phyloP scores from a whole-genome alignment of 352 stramenopile species.

The Pythium sukuiense region DNA sequence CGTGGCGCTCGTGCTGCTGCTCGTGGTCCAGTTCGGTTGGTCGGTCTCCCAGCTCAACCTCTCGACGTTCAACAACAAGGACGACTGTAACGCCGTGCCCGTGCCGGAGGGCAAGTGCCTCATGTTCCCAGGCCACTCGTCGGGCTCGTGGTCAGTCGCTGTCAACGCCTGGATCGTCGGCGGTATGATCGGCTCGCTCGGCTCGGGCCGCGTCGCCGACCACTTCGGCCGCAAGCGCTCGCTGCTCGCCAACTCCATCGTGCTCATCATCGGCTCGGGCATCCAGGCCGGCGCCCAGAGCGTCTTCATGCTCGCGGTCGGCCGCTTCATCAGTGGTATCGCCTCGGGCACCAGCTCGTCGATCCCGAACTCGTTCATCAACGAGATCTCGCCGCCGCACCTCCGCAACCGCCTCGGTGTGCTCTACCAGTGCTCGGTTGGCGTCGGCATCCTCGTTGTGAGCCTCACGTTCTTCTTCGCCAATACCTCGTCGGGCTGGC shows the following conservation, averaged over 20 bases:
- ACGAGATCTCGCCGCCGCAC: conserved; percentile 32
- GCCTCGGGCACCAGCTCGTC: conserved; percentile 39
- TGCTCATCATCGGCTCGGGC: conserved; percentile 40
- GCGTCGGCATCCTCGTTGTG: conserved; percentile 43
- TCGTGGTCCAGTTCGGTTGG: conserved; percentile 58
- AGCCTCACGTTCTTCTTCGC: conserved; percentile 54
- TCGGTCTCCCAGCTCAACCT: conserved; percentile 54
- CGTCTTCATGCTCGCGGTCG: conserved; percentile 34
- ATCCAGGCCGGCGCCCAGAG: conserved; percentile 36
- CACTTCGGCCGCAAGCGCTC: conserved; percentile 44
- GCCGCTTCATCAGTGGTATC: conserved; percentile 48
- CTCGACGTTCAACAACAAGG: conserved; percentile 43
- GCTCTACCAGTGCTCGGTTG: conserved; percentile 44
- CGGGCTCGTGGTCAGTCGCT: conserved; percentile 45
- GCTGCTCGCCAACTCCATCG: conserved; percentile 29
- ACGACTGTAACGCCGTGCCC: conserved; percentile 39
- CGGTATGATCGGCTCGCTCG: conserved; percentile 50
- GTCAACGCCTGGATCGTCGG: conserved; percentile 61
- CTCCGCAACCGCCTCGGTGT: conserved; percentile 37
- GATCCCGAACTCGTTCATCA: conserved; percentile 30
- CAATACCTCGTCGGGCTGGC: conserved; percentile 47
- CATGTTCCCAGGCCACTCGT: conserved; percentile 58
- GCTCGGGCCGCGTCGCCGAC: conserved; percentile 37
- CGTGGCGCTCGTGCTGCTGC: conserved; percentile 37
- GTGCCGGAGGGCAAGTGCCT: conserved; percentile 42